These are phyloP conservation scores for Trichoderma sp. DNA, from an alignment of 2,329 filamentous ascomycete species.

Conservation along the genomic window DNA sequence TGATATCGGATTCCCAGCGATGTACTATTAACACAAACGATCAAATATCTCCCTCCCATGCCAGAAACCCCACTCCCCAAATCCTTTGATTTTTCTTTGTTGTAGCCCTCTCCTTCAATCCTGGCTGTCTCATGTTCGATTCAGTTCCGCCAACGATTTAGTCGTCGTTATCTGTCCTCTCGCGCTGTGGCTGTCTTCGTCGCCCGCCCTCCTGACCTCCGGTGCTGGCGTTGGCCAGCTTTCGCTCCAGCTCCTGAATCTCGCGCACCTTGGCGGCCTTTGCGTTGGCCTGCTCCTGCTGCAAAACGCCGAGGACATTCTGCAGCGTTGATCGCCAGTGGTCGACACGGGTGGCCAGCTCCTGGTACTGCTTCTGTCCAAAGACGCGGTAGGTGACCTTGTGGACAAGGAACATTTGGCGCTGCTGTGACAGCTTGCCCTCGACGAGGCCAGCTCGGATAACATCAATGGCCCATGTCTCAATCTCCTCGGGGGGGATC, in stretches of 20 bases:
- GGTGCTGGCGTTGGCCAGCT: slow-evolving; percentile 46
- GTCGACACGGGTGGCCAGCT: slow-evolving; percentile 85
- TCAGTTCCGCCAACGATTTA: slow-evolving; percentile 32
- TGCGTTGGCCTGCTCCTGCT: slow-evolving; percentile 76
- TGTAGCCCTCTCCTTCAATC: neutral
- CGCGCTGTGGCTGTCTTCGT: slow-evolving; percentile 34
- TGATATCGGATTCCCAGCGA: slow-evolving; percentile 28
- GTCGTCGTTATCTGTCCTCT: slow-evolving; percentile 56
- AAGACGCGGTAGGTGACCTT: slow-evolving; percentile 96
- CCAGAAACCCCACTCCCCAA: slow-evolving; percentile 22
- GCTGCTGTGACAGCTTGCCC: slow-evolving; percentile 91
- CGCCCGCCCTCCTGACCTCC: slow-evolving; percentile 32
- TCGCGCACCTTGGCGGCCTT: slow-evolving; percentile 75
- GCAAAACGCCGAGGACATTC: slow-evolving; percentile 73
- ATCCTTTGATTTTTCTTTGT: slow-evolving; percentile 13
- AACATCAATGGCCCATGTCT: slow-evolving; percentile 98
- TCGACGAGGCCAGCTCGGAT: slow-evolving; percentile 94
- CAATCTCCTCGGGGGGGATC: slow-evolving; percentile 78
- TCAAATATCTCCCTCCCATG: slow-evolving; percentile 20
- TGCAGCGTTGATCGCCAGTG: slow-evolving; percentile 83
- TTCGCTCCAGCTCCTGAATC: slow-evolving; percentile 66
- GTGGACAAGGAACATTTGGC: slow-evolving; percentile 91
- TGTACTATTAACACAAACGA: slow-evolving; percentile 36
- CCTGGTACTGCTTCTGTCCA: slow-evolving; percentile 95
- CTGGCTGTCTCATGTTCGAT: slow-evolving; percentile 8